Evolutionary conservation across 192 early-diverging fungal genomes (phyloP), one percentile per base, ranked within the genome.

Genomic region (Linnemannia schmuckeri): DNA sequence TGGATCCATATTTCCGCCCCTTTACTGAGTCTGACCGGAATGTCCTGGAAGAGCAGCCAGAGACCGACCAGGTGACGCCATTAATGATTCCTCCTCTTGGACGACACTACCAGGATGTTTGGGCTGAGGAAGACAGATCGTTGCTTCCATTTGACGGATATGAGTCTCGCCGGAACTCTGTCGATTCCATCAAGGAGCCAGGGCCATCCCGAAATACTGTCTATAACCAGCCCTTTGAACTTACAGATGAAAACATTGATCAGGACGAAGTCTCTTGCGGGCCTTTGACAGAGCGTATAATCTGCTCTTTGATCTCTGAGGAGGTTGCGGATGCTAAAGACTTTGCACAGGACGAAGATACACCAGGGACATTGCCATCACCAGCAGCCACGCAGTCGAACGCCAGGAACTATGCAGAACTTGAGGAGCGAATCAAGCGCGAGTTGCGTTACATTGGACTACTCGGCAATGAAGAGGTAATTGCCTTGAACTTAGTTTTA

Each of bases 401-500:
- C 22, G 57, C 80, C 15, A 76, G 72, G 42, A 95, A 97, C 54
- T 85, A 91, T 49, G 87, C 90, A 30, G 91, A 92, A 27, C 92
- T 98, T 54, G 98, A 99, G 74, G 95, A 97, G 47, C 88, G 96
- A 17, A 83, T 99, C 54, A 94, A 93, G 85, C 92, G 93, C 35
- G 98, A 99, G 87, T 87, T 99, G 75, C 89, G 91, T 75, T 94
- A 94, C 85, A 92, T 98, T 85, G 97, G 97, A 20, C 89, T 99
- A 1, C 79, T 97, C 33, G 94, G 92, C 49, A 95, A 95, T 17
- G 94, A 97, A 4, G 95, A 97, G 72, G 94, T 95, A 76, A 85
- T 88, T 77, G 52, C n/a, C 37, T 9, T 46, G 10, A 40, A 2
- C n/a, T 33, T 15, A 5, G 33, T 66, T 3, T 66, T 3, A 37